phyloP scores from a whole-genome alignment of 108 stramenopile genomes.

The Poteriospumella lacustris region DNA sequence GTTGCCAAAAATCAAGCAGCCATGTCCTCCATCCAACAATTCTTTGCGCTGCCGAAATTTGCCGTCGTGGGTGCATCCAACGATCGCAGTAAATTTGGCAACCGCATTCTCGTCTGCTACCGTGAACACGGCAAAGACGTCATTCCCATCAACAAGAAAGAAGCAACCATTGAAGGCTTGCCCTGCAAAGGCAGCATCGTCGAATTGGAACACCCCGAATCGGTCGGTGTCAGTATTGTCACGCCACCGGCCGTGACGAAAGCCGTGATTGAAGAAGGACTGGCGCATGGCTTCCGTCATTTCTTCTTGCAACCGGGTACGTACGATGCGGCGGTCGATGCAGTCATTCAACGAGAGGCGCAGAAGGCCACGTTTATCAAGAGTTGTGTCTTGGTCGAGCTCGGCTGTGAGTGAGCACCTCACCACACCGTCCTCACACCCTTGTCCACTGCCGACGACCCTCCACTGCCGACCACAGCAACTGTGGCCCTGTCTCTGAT shows the following conservation, averaged over 20 bases:
- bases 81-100: neutral
- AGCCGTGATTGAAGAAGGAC: neutral
- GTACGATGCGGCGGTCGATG: neutral
- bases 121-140: neutral
- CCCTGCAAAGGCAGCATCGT: neutral
- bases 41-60: neutral
- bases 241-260: neutral
- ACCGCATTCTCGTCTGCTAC: neutral
- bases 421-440: too few relatives aligned
- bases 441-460: too few relatives aligned
- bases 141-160: slow-evolving; percentile 5
- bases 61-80: neutral
- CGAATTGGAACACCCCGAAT: neutral
- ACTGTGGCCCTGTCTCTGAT: too few relatives aligned
- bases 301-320: slow-evolving; percentile 16
- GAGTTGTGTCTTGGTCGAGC: slow-evolving; percentile 20
- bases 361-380: neutral
- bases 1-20: too few relatives aligned
- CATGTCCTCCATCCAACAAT: neutral
- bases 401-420: neutral
- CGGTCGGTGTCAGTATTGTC: neutral
- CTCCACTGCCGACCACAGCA: too few relatives aligned
- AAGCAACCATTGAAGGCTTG: neutral
- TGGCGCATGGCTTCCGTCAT: neutral
- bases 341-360: neutral